A percentile compares a stretch with the other conserved stretches of the same genome.
Evolutionary conservation across 108 stramenopile genomes (phyloP).

Genomic region (Pseudonitzschia delicatissima): DNA sequence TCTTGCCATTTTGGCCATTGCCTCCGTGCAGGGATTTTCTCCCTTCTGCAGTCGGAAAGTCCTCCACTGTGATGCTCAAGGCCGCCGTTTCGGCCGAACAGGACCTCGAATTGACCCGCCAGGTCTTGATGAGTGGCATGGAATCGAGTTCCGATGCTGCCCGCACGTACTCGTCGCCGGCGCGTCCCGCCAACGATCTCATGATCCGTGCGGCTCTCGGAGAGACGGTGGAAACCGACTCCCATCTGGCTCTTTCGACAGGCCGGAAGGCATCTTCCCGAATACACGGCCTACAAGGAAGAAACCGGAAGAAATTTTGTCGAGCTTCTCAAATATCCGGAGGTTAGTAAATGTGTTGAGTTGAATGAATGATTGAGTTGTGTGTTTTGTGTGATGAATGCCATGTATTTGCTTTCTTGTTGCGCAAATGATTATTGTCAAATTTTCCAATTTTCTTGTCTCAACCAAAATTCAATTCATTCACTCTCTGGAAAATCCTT

Average conservation of each 20-base stretch:
- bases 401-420: too few species aligned
- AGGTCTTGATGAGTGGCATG: slow-evolving; percentile 47
- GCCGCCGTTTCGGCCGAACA: slow-evolving; percentile 27
- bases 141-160: neutral
- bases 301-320: slow-evolving; percentile 85
- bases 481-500: too few species aligned
- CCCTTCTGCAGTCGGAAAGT: neutral
- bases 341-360: slow-evolving; percentile 28
- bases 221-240: slow-evolving; percentile 63
- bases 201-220: slow-evolving; percentile 85
- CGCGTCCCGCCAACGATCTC: slow-evolving; percentile 69
- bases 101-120: slow-evolving; percentile 68
- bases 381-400: neutral
- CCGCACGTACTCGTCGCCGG: slow-evolving; percentile 8
- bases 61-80: neutral
- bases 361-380: neutral
- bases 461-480: too few species aligned
- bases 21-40: neutral
- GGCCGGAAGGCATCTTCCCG: slow-evolving; percentile 92
- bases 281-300: slow-evolving; percentile 87
- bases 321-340: slow-evolving; percentile 81
- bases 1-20: neutral
- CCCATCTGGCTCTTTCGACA: slow-evolving; percentile 96
- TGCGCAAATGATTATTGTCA: too few species aligned
- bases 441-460: too few species aligned